Percentiles rank a stretch among this genome's conserved stretches.
These are phyloP conservation scores for Quercus robur DNA, from an alignment of 306 rosid genomes.

Conservation along the genomic window DNA sequence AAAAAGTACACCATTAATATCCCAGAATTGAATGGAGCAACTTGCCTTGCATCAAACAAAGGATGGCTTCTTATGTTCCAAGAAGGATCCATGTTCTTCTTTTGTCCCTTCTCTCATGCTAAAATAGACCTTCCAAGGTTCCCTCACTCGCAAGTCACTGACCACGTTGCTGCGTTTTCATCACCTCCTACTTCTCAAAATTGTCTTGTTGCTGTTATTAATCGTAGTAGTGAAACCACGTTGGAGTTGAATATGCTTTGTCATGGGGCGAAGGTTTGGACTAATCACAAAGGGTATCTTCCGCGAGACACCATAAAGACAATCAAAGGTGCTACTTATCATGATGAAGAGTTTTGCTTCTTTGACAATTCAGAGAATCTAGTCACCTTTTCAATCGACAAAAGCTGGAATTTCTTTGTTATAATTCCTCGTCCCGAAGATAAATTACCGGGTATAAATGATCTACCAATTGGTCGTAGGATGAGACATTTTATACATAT, in stretches of 20 bases:
- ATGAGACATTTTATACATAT: neutral
- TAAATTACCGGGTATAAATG: neutral
- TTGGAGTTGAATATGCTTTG: slow-evolving; percentile 7
- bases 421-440: neutral
- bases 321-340: neutral
- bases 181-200: slow-evolving; percentile 13
- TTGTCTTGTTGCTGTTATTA: slow-evolving; percentile 17
- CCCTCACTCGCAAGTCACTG: slow-evolving; percentile 2
- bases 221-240: neutral
- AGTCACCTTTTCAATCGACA: neutral
- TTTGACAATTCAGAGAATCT: neutral
- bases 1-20: neutral
- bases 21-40: slow-evolving; percentile 17
- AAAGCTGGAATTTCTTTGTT: neutral
- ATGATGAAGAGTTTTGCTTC: neutral
- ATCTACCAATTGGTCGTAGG: neutral
- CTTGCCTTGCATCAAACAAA: slow-evolving; percentile 33
- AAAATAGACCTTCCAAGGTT: slow-evolving; percentile 30
- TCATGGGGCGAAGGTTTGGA: slow-evolving; percentile 12
- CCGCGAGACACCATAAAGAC: neutral
- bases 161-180: slow-evolving; percentile 28
- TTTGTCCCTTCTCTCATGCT: slow-evolving; percentile 27
- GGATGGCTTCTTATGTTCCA: slow-evolving; percentile 39
- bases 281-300: neutral
- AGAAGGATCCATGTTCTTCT: slow-evolving; percentile 21